Percentiles rank a stretch among this genome's conserved stretches.
Evolutionary conservation across 257 asterid species (phyloP).

Genomic region (Gentiana macrophylla): DNA sequence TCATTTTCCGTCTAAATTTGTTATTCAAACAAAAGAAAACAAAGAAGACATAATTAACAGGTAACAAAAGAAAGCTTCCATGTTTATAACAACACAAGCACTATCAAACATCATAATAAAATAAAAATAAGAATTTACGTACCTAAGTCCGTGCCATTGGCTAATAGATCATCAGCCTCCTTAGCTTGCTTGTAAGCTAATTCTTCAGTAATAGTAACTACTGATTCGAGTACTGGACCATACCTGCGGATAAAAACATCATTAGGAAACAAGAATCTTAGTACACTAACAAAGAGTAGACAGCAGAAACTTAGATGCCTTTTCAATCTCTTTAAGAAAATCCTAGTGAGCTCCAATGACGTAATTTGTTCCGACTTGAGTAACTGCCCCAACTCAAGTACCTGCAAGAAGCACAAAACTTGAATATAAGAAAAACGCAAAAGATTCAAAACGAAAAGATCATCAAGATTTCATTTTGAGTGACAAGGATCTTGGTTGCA

Average conservation of each 20-base stretch:
- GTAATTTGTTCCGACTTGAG: conserved; percentile 59
- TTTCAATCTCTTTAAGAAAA: conserved; percentile 57
- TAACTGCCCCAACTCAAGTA: conserved; percentile 78
- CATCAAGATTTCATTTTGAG: too few species aligned
- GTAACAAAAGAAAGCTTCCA: neutral
- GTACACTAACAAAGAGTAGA: neutral
- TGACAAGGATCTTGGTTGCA: too few species aligned
- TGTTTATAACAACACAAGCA: neutral
- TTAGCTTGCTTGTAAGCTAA: conserved; percentile 76
- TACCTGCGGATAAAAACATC: conserved; percentile 30
- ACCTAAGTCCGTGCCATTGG: conserved; percentile 66
- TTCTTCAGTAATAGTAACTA: conserved; percentile 79
- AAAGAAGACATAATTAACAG: neutral
- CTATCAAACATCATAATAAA: neutral
- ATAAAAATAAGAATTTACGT: neutral
- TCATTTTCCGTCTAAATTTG: neutral
- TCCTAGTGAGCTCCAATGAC: conserved; percentile 58
- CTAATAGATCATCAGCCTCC: conserved; percentile 63
- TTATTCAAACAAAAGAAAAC: neutral
- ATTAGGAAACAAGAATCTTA: neutral
- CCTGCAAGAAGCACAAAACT: conserved; percentile 28
- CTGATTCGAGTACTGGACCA: conserved; percentile 76
- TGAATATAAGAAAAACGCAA: neutral
- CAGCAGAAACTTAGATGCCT: conserved; percentile 28
- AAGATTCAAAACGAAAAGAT: neutral